A percentile compares a stretch with the other conserved stretches of the same genome.
These are phyloP conservation scores for Stemphylium vesicarium DNA, from an alignment of 2,329 filamentous ascomycete genomes.

Conservation along the genomic window DNA sequence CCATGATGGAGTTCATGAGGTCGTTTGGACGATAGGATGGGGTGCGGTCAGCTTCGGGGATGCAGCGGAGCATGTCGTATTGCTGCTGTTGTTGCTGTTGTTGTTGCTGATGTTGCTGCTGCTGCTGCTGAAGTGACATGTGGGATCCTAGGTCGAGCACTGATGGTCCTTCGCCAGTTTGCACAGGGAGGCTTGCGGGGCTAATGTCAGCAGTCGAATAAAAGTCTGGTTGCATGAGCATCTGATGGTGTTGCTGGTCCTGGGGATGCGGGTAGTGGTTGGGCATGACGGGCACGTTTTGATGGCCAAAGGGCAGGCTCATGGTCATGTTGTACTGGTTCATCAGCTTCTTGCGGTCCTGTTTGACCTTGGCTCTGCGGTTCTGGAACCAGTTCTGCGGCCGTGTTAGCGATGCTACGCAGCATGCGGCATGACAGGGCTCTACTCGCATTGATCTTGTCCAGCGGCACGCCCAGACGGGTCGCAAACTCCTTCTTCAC, in stretches of 20 bases:
- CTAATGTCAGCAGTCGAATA: slow-evolving; percentile 45
- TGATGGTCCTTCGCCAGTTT: slow-evolving; percentile 40
- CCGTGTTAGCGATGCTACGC: slow-evolving; percentile 36
- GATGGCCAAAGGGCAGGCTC: slow-evolving; percentile 34
- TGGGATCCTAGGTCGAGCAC: slow-evolving; percentile 40
- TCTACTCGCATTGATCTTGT: slow-evolving; percentile 61
- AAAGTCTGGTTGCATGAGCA: slow-evolving; percentile 37
- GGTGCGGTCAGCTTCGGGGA: slow-evolving; percentile 41
- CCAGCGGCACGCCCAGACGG: slow-evolving; percentile 55
- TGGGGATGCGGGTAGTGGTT: slow-evolving; percentile 23
- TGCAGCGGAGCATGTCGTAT: slow-evolving; percentile 46
- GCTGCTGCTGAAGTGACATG: slow-evolving; percentile 41
- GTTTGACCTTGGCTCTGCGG: slow-evolving; percentile 59
- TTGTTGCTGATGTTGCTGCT: slow-evolving; percentile 27
- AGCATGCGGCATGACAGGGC: not conserved
- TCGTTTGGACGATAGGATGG: slow-evolving; percentile 38
- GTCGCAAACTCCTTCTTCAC: slow-evolving; percentile 59
- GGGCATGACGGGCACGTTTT: slow-evolving; percentile 32
- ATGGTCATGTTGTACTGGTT: slow-evolving; percentile 48
- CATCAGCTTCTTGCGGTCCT: slow-evolving; percentile 57
- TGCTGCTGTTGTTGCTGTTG: slow-evolving; percentile 41
- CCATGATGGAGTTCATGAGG: slow-evolving; percentile 48
- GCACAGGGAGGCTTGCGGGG: slow-evolving; percentile 42
- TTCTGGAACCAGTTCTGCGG: slow-evolving; percentile 62
- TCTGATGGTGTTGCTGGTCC: slow-evolving; percentile 35